Evolutionary conservation across 1,284 basidiomycete genomes (phyloP), one percentile per base, ranked within the genome.

Genomic region (Cutaneotrichosporon mucoides): DNA sequence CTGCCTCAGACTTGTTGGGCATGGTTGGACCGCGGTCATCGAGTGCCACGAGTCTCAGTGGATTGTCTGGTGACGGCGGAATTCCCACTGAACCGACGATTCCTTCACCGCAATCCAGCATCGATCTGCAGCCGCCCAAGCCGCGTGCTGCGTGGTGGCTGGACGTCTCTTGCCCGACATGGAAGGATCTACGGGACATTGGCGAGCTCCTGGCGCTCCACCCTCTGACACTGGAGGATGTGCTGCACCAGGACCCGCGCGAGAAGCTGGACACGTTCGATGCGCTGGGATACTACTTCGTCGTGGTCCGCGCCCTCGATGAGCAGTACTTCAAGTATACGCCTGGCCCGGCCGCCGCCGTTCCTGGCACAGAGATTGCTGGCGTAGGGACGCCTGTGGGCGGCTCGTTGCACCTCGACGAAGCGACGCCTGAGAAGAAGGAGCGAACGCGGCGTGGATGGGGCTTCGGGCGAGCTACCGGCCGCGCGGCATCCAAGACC

Each of bases 251-350:
- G 77, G 93, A 98, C 65, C 88, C 90, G 15, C 84, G 92, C 40
- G 94, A 97, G 77, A 98, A 98, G 77, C 80, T 96, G 12, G 94
- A 97, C 70, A 79, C 87, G 4, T 97, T 95, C 73, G 86, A 90
- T 6, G 86, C 85, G 62, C 83, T 97, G 7, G 93, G 93, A 0
- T 98, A 98, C 77, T 93, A 96, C 75, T 92, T 98, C 70, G 82
- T 97, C 58, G 89, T 89, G 8, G 89, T 97, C 64, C 85, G 91
- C 53, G 88, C 92, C 1, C 84, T 96, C 49, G 91, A 92, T 66
- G 83, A 84, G 63, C 73, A 78, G n/a, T 83, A 84, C 71, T 84
- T 84, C 72, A 79, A 79, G 42, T 83, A 82, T 63, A 81, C 81
- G 0, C 79, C 80, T 0, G 75, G 73, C 3, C 59, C 68, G 43